Evolutionary conservation across 2,329 filamentous ascomycete genomes (phyloP).

Genomic region (Pestalotiopsis sp.): DNA sequence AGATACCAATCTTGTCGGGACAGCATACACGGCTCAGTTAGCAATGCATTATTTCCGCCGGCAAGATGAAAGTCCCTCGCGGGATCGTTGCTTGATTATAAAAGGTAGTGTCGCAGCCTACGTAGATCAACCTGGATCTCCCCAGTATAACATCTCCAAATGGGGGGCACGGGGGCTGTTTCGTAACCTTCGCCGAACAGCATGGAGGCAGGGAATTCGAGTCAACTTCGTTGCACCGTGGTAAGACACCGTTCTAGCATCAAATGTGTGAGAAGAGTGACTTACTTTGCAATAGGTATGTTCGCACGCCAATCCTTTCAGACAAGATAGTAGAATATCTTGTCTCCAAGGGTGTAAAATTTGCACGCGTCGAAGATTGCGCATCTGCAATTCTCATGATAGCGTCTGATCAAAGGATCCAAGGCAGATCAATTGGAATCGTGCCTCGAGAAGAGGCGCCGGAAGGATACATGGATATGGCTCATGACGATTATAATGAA

Average conservation of each 20-base stretch:
- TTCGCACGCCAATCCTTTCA: conserved; percentile 5
- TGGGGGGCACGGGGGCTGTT: background rate
- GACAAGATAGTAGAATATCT: background rate
- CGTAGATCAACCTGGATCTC: background rate
- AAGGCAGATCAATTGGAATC: background rate
- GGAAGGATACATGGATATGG: conserved; percentile 8
- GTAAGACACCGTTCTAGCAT: background rate
- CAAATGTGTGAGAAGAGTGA: no score
- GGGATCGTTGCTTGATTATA: conserved; percentile 8
- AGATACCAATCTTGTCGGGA: background rate
- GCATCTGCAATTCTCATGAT: background rate
- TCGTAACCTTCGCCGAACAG: background rate
- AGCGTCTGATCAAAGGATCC: background rate
- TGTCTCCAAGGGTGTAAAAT: background rate
- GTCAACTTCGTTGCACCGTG: conserved; percentile 10
- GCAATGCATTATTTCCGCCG: conserved; percentile 4
- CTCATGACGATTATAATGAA: conserved; percentile 1
- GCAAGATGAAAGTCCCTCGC: background rate
- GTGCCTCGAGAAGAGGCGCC: background rate
- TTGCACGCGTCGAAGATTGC: background rate
- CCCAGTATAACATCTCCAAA: conserved; percentile 7
- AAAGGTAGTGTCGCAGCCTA: conserved; percentile 2
- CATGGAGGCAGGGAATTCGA: background rate
- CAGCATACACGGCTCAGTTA: background rate
- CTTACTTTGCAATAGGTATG: background rate